Evolutionary conservation across 495 filamentous ascomycete genomes (phyloP), one percentile per base, ranked within the genome.

Genomic region (Aspergillus asperescens): DNA sequence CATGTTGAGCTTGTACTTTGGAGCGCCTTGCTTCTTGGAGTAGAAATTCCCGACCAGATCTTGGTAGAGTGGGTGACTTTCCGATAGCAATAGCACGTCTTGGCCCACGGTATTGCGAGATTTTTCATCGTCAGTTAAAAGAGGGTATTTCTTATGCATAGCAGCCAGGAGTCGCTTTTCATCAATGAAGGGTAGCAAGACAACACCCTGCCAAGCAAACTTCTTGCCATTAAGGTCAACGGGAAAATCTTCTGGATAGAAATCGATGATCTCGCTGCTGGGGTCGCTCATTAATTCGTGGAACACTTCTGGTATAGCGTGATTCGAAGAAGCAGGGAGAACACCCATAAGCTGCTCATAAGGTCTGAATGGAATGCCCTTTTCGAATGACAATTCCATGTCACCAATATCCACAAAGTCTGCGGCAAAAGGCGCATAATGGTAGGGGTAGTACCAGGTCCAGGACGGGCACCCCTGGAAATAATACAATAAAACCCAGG

Each of bases 271-370:
- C 48, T 90, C 84, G 63, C 88, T 94, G 29, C 95, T 81, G 15
- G 83, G 75, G 4, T 92, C 73, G 13, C 81, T 87, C 93, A 99
- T 99, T 15, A 99, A 74, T 31, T 79, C 71, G 61, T 94, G 87
- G 72, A 95, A 97, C 0, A 88, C 76, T 52, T 85, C 76, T 0
- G 93, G 93, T 45, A 99, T 87, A 29, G 92, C 86, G 61, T 96
- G 89, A 48, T 89, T 89, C 5, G 91, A 96, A 3, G 87, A 86
- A 12, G 94, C 90, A 2, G 93, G 93, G 50, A 97, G 76, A 18
- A 99, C 93, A 38, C 92, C 95, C 93, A 99, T 99, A 41, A 99
- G 77, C 72, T 99, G 93, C 72, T 99, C 93, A 61, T 94, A 99
- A 0, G 93, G 94, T 46, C 77, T 84, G 60, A 96, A 96, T 2